Evolutionary conservation across 1,139 yeast species (phyloP).

Genomic region (Nakaseomyces delphensis): DNA sequence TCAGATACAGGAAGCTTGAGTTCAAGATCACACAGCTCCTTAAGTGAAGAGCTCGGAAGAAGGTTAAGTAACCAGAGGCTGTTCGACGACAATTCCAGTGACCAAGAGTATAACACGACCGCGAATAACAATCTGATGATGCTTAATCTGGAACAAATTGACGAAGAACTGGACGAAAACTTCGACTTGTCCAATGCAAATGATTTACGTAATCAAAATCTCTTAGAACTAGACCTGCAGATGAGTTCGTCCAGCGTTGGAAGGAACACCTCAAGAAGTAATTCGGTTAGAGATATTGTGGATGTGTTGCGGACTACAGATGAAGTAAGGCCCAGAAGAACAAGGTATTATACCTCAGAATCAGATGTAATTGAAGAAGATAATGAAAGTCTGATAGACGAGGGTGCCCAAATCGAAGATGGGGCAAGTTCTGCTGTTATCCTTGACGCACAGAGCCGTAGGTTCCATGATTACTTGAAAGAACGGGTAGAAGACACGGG

Average conservation of each 20-base stretch:
- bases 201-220: constrained; percentile 11
- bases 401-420: background rate
- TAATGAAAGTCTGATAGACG: constrained; percentile 4
- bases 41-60: constrained; percentile 27
- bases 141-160: constrained; percentile 24
- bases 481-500: constrained; percentile 20
- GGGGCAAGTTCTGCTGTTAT: background rate
- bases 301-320: constrained; percentile 18
- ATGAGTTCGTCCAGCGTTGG: constrained; percentile 30
- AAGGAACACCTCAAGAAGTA: constrained; percentile 17
- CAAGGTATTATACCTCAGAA: constrained; percentile 1
- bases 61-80: constrained; percentile 10
- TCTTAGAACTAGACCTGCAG: constrained; percentile 22
- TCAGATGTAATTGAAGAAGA: constrained; percentile 6
- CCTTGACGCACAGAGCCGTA: constrained; percentile 21
- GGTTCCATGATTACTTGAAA: constrained; percentile 25
- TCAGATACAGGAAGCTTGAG: constrained; percentile 11
- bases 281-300: constrained; percentile 17
- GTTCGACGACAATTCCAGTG: constrained; percentile 9
- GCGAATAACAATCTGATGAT: constrained; percentile 15
- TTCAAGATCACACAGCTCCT: constrained; percentile 21
- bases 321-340: background rate
- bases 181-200: constrained; percentile 6
- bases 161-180: constrained; percentile 23
- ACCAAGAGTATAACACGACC: constrained; percentile 4